These are phyloP conservation scores for Pythium chondricola DNA, from an alignment of 352 stramenopile species.

Conservation along the genomic window DNA sequence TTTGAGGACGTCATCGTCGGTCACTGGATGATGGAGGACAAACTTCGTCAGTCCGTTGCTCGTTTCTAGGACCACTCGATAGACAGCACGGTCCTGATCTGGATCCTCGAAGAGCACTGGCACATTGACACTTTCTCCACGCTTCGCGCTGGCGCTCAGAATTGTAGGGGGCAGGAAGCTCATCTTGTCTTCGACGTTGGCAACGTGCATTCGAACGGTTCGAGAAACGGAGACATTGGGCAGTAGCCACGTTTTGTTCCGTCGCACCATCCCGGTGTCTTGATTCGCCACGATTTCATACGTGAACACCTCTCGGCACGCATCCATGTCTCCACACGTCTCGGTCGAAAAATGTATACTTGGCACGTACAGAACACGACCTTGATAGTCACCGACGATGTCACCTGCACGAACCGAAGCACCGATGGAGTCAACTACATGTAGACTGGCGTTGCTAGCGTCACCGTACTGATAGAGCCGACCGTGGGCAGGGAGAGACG, in stretches of 20 bases:
- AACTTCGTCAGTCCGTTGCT: slow-evolving; percentile 27
- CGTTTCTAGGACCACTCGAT: slow-evolving; percentile 40
- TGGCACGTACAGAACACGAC: slow-evolving; percentile 14
- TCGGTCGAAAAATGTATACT: slow-evolving; percentile 14
- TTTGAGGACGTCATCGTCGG: slow-evolving; percentile 45
- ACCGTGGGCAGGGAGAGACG: slow-evolving; percentile 31
- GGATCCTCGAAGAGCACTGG: slow-evolving; percentile 54
- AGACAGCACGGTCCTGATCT: slow-evolving; percentile 32
- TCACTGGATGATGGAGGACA: slow-evolving; percentile 36
- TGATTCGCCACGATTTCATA: background rate
- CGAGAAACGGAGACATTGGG: too few relatives aligned
- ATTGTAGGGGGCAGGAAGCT: slow-evolving; percentile 36
- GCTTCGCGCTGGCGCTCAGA: slow-evolving; percentile 23
- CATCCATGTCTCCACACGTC: too few relatives aligned
- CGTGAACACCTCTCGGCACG: too few relatives aligned
- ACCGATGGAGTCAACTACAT: background rate
- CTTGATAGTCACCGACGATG: slow-evolving; percentile 1
- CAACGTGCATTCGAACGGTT: slow-evolving; percentile 41
- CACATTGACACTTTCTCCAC: slow-evolving; percentile 15
- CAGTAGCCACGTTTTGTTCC: too few relatives aligned
- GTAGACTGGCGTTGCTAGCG: background rate
- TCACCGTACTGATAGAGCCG: slow-evolving; percentile 43
- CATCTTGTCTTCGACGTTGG: slow-evolving; percentile 38
- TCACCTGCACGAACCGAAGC: background rate
- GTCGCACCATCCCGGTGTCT: too few relatives aligned